Base-by-base conservation (phyloP, 352 stramenopile genomes). In the Phytopythium aichiense region DNA sequence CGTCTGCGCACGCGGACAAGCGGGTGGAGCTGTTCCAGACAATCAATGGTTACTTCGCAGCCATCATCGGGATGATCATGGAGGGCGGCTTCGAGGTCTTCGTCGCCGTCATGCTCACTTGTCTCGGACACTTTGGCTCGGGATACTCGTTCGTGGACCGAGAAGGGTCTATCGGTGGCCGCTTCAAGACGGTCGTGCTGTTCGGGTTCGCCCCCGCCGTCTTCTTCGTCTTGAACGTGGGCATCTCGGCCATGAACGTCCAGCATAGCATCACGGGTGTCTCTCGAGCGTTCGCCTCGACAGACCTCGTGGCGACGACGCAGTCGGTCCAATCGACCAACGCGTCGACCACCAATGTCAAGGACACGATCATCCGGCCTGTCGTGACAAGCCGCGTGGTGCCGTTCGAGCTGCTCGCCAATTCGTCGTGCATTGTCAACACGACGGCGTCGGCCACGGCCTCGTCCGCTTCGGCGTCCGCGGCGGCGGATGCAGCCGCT, bases 211-310 rank as follows among this genome's bases (percentile, higher is more conserved):
- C 43, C 15, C 72, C 72, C 7, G 25, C 71, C 37, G 58, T 78
- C 13, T 68, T 75, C 62, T 84, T 72, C 63, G 53, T 77, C 20
- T 30, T 84, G 23, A 77, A 74, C 49, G 64, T 81, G 16, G 74
- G 66, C 1, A 68, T 84, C 54, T 68, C 75, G 0, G 65, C 59
- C 25, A 67, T 74, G 59, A 78, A 73, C 49, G 71, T 81, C 56
- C 63, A 73, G 23, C 67, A 81, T 57, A 71, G 35, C 4, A 69
- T 69, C 46, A 65, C 68, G 0, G 66, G 67, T 0, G 58, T 77
- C 22, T 53, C 67, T 31, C 75, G 74, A 31, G 64, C 63, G 50
- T 84, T 84, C 49, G 53, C 15, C 2, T 71, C 2, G 38, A 69
- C 4, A 48, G 74, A 84, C 31, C 69, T 81, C 46, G 45, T 68